Base-by-base conservation (phyloP, 192 early-diverging fungal species). In the Anaeromyces robustus region DNA sequence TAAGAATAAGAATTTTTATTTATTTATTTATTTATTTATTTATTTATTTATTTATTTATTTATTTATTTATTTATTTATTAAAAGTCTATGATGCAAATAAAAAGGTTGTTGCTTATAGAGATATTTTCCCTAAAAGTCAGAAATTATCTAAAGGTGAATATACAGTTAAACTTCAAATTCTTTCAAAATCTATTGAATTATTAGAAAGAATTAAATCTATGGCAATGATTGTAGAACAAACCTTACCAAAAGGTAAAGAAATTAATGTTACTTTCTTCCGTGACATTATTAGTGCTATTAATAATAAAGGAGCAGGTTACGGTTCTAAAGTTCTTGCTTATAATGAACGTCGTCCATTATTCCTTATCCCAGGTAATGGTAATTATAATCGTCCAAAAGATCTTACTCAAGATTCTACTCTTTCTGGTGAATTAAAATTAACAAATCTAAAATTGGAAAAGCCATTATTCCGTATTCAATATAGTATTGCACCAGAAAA, bases 151-250 rank as follows among this genome's bases (percentile, higher is more conserved):
- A 87, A 89, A 81, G 97, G 97, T 31, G 95, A 94, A 77, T 98
- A 97, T 84, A 89, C 89, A 6, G 85, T 97, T 30, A 92, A 91
- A 29, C 92, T 92, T 32, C 96, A 95, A 86, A 81, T 99, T 22
- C 86, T 90, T 30, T 92, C 93, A 29, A 86, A 90, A 78, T 87
- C 82, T 18, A 84, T 94, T 30, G 89, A 89, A 80, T 83, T 90
- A 1, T 88, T 98, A n/a, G 93, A 96, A 19, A 90, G 92, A 39
- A 87, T 95, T n/a, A 90, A 90, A 77, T 84, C 86, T 80, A 83
- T 87, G 32, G 84, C 92, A 16, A 77, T 94, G 37, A 77, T 86
- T 39, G 81, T 96, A 14, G 94, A 97, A 81, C 86, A 87, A 68
- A 84, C 83, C 34, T 80, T 95, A 16, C 59, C 89, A 17, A 90